Base-by-base conservation (phyloP, 2,329 filamentous ascomycete species). In the Metarhizium sp. region DNA sequence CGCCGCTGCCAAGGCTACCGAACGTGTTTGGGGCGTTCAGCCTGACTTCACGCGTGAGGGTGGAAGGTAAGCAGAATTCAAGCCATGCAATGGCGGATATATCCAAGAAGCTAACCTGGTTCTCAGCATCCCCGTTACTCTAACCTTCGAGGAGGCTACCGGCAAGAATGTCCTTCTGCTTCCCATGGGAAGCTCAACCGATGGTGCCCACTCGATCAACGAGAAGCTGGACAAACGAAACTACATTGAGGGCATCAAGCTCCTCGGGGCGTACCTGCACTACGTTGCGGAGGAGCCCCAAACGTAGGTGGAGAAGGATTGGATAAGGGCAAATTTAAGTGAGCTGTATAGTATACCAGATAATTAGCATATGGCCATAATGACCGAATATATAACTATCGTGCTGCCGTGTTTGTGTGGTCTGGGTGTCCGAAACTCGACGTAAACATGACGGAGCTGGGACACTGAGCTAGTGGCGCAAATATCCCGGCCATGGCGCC, bases 241-340 rank as follows among this genome's bases (percentile, higher is more conserved):
- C 75, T 99, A 99, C 72, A 95, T 99, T 66, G 91, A 99, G 78
- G 94, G 94, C 51, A 96, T 89, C 65, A 99, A 99, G 82, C 75
- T 99, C 59, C 75, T 99, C 56, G 94, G 94, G 50, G 89, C 92
- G 3, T 99, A 99, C 71, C 75, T 99, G 68, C 92, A 97, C 75
- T 96, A 96, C 64, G 91, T 96, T 61, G 91, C 92, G 2, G 90
- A 92, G 69, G 94, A 99, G 79, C 85, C 89, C 43, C 84, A 69
- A 59, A 55, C 53, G 40, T 75, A 65, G 67, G 46, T 14, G 13
- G 46, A 11, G 36, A 48, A 7, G 20, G 10, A 14, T 48, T 29
- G 40, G 29, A 29, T 18, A 55, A 11, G 32, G 10, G 11, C 36
- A 50, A 30, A 16, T 16, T 25, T 1, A 50, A 34, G 18, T 8